Conservation (phyloP, 1,284 basidiomycete genomes). For the Trichosporon sp. region DNA sequence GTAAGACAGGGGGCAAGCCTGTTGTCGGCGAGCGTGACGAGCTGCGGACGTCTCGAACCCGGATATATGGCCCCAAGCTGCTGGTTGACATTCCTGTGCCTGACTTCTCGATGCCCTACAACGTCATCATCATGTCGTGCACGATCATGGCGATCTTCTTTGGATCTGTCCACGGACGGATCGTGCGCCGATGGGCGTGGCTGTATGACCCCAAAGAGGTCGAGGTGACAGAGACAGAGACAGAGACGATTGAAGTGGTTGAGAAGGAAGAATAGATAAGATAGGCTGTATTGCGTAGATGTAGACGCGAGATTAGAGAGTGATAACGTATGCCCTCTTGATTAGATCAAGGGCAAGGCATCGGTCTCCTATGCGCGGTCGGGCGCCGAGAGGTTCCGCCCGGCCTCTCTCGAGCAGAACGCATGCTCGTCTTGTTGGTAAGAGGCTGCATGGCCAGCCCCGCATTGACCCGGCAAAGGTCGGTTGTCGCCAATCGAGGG, state of each 20-base stretch:
- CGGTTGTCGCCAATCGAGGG: too few species aligned
- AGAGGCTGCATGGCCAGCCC: too few species aligned
- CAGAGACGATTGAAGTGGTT: conserved; percentile 1
- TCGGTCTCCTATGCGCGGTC: too few species aligned
- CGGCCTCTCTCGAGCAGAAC: too few species aligned
- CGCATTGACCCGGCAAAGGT: too few species aligned
- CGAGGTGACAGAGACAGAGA: neutral
- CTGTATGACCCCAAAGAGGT: conserved; percentile 34
- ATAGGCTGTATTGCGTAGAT: neutral
- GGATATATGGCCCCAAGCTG: conserved; percentile 72
- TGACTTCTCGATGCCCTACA: conserved; percentile 99
- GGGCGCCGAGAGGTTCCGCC: neutral
- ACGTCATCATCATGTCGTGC: conserved; percentile 93
- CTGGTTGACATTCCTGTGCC: conserved; percentile 89
- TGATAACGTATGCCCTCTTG: neutral
- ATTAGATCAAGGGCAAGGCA: too few species aligned
- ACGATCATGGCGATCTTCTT: conserved; percentile 89
- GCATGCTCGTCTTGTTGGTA: too few species aligned
- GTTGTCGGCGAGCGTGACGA: neutral
- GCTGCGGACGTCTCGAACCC: conserved; percentile 24
- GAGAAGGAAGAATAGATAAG: neutral
- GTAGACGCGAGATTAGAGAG: neutral
- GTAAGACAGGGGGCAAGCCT: neutral
- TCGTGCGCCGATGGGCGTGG: conserved; percentile 70
- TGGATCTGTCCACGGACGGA: conserved; percentile 79